Base-by-base conservation (phyloP, 371 early-diverging fungal genomes). In the Polyrhizophydium stewartii region DNA sequence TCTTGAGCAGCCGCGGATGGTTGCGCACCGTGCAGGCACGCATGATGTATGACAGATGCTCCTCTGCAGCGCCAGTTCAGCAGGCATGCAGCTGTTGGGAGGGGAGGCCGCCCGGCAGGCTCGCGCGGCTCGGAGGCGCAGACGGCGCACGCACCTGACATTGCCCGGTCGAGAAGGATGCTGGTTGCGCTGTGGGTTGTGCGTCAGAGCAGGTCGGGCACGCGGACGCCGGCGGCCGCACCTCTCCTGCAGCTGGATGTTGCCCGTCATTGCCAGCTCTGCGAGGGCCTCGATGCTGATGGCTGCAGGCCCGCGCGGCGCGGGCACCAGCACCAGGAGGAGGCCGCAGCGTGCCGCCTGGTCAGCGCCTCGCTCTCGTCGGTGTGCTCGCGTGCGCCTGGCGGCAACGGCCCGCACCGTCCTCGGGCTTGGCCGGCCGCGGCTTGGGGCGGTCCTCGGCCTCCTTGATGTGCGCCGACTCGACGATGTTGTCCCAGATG, bases 81-180 rank as follows among this genome's bases (percentile, higher is more conserved):
- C 22, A 19, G 2, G 19, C 16, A 45, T 33, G 24, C 19, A 25
- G 2, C 19, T 32, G 13, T 19, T 24, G 24, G 3, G 12, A 30
- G 43, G 13, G 3, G n/a, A n/a, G n/a, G n/a, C n/a, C n/a, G n/a
- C n/a, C n/a, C n/a, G 41, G 53, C 35, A 22, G 30, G 22, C 47
- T 2, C 22, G 1, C 19, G 1, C 32, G 19, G 6, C 28, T 58
- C 13, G 19, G 21, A 37, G 21, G 30, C 22, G 19, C 19, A 27
- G 17, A 41, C 38, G n/a, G 25, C 33, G 37, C 25, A n/a, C 28
- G 22, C 32, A 82, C 82, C 77, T 37, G 85, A 81, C 78, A 87
- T 84, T 41, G 89, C 87, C 49, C 89, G 76, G 50, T 85, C 85
- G 24, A 87, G 71, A 17, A 87, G 74, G 22, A 88, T 84, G 53